Conservation (phyloP, 139 green algal genomes). For the Picochlorum sp. region DNA sequence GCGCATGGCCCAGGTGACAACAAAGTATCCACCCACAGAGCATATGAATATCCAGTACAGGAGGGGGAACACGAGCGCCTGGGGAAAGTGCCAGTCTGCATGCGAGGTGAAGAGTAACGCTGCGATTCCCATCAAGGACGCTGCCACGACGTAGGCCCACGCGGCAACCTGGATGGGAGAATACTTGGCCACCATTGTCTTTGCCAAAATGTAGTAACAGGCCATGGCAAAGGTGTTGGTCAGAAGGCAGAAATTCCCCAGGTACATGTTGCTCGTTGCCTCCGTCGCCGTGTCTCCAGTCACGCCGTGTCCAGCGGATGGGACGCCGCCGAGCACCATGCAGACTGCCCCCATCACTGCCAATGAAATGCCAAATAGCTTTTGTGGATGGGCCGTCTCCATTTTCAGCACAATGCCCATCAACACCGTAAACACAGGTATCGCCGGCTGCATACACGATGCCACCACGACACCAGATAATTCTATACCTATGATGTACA, state of each 20-base stretch:
- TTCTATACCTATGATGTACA: constrained; percentile 64
- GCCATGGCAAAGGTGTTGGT: constrained; percentile 50
- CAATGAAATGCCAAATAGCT: constrained; percentile 46
- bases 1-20: constrained; percentile 49
- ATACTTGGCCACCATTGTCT: constrained; percentile 32
- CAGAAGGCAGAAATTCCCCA: constrained; percentile 48
- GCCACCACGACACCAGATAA: constrained; percentile 57
- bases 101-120: constrained; percentile 12
- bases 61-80: constrained; percentile 31
- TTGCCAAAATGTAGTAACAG: constrained; percentile 40
- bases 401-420: constrained; percentile 42
- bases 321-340: constrained; percentile 34
- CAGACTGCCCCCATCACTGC: constrained; percentile 41
- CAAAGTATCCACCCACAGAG: constrained; percentile 51
- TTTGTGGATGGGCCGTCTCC: constrained; percentile 40
- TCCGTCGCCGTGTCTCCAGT: neutral
- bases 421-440: constrained; percentile 54
- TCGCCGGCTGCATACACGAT: constrained; percentile 64
- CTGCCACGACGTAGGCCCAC: constrained; percentile 52
- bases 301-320: neutral
- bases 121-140: constrained; percentile 30
- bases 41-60: constrained; percentile 57
- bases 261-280: neutral
- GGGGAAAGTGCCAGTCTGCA: constrained; percentile 29
- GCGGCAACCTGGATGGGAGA: constrained; percentile 30